These are phyloP conservation scores for Beauveria varroae DNA, from an alignment of 2,329 filamentous ascomycete genomes.

Conservation along the genomic window DNA sequence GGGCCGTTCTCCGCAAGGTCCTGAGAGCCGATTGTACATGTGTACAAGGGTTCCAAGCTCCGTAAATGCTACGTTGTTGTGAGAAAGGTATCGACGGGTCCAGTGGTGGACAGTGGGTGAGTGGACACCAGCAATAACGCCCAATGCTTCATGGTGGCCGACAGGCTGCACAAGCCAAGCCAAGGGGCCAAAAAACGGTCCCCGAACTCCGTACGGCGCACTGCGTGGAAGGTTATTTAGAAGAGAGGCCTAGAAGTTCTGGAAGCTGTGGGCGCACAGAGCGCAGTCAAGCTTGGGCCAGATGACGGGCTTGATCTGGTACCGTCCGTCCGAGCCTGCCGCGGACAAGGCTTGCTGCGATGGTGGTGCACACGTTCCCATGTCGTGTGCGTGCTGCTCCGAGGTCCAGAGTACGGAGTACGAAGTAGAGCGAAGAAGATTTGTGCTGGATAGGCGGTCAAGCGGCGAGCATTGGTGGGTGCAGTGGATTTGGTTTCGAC, in stretches of 20 bases:
- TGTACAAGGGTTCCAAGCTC: not conserved
- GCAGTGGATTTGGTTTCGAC: conserved; percentile 1
- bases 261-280: not conserved
- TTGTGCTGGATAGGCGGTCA: not conserved
- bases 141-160: not conserved
- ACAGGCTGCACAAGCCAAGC: not conserved
- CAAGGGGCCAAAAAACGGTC: not conserved
- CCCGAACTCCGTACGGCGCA: not conserved
- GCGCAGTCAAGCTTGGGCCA: not conserved
- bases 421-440: not conserved
- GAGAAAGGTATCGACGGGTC: not conserved
- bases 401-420: no score
- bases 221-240: not conserved
- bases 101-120: not conserved
- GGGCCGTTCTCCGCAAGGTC: not conserved
- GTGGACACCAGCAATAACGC: not conserved
- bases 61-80: not conserved
- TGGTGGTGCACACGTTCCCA: not conserved
- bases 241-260: not conserved
- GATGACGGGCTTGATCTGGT: conserved; percentile 6
- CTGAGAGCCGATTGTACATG: not conserved
- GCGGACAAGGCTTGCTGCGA: not conserved
- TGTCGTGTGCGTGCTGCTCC: not conserved
- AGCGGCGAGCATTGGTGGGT: conserved; percentile 3
- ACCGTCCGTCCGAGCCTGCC: conserved; percentile 3